Percentiles rank a stretch among this genome's conserved stretches.
Evolutionary conservation across 176 grass and related monocot species (phyloP).

Genomic region (Avena insularis): DNA sequence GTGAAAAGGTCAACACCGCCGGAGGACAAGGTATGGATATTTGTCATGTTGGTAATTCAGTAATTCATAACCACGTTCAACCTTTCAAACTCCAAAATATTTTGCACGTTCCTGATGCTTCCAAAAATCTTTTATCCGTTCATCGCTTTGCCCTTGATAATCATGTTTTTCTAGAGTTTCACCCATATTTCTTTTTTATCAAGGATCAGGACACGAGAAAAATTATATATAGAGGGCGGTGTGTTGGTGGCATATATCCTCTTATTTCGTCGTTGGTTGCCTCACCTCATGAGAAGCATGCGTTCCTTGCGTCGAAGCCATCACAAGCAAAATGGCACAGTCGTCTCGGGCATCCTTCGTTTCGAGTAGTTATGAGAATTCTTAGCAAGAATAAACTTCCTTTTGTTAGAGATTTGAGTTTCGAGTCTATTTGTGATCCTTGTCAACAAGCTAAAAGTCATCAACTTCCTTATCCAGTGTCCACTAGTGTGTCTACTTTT

Average conservation of each 20-base stretch:
- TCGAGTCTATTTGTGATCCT: neutral
- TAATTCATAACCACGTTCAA: neutral
- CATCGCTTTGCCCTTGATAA: no score
- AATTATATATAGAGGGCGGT: neutral
- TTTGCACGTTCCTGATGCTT: neutral
- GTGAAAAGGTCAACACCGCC: neutral
- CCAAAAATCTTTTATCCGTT: no score
- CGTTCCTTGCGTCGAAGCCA: neutral
- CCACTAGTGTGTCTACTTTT: neutral
- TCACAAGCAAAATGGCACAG: neutral
- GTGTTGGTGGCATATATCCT: neutral
- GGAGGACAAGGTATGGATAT: neutral
- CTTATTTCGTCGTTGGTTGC: neutral
- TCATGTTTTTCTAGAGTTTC: no score
- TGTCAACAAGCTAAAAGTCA: neutral
- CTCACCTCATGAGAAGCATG: neutral
- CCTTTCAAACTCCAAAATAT: neutral
- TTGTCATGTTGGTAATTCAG: neutral
- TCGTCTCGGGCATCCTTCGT: neutral
- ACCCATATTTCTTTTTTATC: neutral
- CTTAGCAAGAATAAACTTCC: neutral
- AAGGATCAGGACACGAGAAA: neutral
- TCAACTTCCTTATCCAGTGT: neutral
- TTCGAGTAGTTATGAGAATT: neutral
- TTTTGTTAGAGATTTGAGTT: neutral